phyloP scores from a whole-genome alignment of 1,284 basidiomycete species.

The Tilletia walkeri region DNA sequence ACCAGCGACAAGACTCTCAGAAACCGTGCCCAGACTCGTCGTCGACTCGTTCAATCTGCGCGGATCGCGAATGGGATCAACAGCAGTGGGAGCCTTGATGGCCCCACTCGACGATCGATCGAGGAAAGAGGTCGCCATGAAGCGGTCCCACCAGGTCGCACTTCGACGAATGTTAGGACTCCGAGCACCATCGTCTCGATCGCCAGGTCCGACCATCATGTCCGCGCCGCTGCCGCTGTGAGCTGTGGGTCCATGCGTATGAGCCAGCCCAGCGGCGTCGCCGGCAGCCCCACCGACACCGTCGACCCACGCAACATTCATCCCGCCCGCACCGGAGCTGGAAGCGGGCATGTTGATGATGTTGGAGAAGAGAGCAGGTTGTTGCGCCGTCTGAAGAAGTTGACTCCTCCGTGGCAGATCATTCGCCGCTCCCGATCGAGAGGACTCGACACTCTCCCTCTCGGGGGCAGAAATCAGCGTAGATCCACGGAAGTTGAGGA shows the following conservation, averaged over 20 bases:
- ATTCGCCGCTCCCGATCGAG: no score
- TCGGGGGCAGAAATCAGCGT: not conserved
- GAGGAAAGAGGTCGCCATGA: slow-evolving; percentile 40
- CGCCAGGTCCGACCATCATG: not conserved
- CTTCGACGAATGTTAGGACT: slow-evolving; percentile 33
- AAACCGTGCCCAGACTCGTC: not conserved
- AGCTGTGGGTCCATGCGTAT: not conserved
- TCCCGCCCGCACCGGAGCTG: not conserved
- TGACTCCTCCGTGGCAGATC: not conserved
- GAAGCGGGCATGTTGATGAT: slow-evolving; percentile 16
- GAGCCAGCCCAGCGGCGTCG: not conserved
- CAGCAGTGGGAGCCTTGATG: slow-evolving; percentile 26
- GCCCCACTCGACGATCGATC: slow-evolving; percentile 40
- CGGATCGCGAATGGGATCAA: slow-evolving; percentile 43
- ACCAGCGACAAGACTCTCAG: not conserved
- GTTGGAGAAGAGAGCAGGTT: slow-evolving; percentile 7
- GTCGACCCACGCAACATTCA: not conserved
- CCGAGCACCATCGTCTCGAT: not conserved
- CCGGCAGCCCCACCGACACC: not conserved
- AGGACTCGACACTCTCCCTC: slow-evolving; percentile 14
- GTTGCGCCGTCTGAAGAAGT: slow-evolving; percentile 4
- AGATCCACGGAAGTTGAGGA: slow-evolving; percentile 9
- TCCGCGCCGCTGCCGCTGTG: not conserved
- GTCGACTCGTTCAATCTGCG: not conserved
- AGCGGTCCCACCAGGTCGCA: slow-evolving; percentile 47